A percentile compares a stretch with the other conserved stretches of the same genome.
Evolutionary conservation across 805 yeast genomes (phyloP).

Genomic region (Ogataea pilisensis): DNA sequence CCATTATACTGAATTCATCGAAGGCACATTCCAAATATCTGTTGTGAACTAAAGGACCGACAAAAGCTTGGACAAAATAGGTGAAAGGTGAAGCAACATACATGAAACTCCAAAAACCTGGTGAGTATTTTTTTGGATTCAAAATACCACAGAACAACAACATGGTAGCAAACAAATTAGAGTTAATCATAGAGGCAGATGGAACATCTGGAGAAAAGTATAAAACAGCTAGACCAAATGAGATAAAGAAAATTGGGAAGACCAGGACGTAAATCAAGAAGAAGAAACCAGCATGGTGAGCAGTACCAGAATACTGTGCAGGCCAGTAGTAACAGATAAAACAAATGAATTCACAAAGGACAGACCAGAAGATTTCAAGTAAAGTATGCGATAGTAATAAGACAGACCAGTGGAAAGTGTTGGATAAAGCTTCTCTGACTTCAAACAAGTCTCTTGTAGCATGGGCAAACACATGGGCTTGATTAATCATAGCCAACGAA

Average conservation of each 20-base stretch:
- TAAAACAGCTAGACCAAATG: slow-evolving; percentile 52
- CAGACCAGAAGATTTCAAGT: slow-evolving; percentile 60
- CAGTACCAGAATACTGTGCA: slow-evolving; percentile 33
- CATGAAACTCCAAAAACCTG: slow-evolving; percentile 82
- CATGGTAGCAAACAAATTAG: slow-evolving; percentile 53
- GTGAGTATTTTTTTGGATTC: slow-evolving; percentile 55
- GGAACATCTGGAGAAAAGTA: slow-evolving; percentile 63
- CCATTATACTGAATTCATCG: slow-evolving; percentile 44
- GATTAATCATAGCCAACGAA: slow-evolving; percentile 60
- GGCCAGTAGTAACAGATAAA: slow-evolving; percentile 36
- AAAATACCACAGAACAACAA: slow-evolving; percentile 66
- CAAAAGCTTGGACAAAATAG: slow-evolving; percentile 59
- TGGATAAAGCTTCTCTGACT: slow-evolving; percentile 64
- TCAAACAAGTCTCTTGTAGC: slow-evolving; percentile 59
- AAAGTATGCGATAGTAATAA: slow-evolving; percentile 49
- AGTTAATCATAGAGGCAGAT: slow-evolving; percentile 57
- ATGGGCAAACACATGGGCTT: slow-evolving; percentile 56
- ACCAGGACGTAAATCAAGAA: slow-evolving; percentile 32
- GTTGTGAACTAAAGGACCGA: slow-evolving; percentile 46
- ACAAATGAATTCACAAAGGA: slow-evolving; percentile 45
- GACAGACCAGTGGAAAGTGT: slow-evolving; percentile 68
- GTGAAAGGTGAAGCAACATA: slow-evolving; percentile 67
- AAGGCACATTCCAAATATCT: slow-evolving; percentile 44
- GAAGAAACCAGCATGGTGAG: slow-evolving; percentile 46
- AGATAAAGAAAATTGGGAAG: slow-evolving; percentile 43